Evolutionary conservation across 768 basidiomycete species (phyloP), one percentile per base, ranked within the genome.

Genomic region (Gloeophyllum trabeum): DNA sequence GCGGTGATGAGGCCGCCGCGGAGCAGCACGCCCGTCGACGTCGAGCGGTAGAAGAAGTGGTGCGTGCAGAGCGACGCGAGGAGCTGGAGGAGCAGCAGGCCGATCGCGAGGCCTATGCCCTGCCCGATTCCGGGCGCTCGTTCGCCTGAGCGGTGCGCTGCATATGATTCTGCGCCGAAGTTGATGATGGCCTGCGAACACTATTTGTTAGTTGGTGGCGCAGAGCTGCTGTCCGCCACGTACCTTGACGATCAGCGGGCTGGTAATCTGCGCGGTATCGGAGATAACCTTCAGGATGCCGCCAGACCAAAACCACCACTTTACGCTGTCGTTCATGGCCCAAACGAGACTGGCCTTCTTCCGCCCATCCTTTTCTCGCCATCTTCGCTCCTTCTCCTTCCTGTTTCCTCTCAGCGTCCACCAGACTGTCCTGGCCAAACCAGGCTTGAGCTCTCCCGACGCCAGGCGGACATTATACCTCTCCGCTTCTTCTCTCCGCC

Each of bases 1-100:
- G 86, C 80, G 1, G 86, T 81, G 50, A 96, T 94, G 35, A 96
- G 70, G 2, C 89, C 90, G 6, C 81, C 81, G 24, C 92, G 78
- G 12, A 86, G 54, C 13, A 91, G 71, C 2, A 93, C 88, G 20
- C 93, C 92, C 7, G 78, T 73, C 1, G 77, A 75, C 22, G 75
- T 70, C 26, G 69, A 66, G 6, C 84, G 74, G 55, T 89, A 87
- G 68, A 91, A 90, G 61, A 85, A 92, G 51, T 91, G 87, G 46
- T 93, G 77, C 5, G 73, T 70, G 49, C 75, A 75, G 42, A 89
- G 51, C 1, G 83, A 84, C 0, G 78, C 56, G 25, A 80, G 54
- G 24, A 88, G 40, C 52, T 89, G 82, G 50, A 96, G 65, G 16
- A 62, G 56, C 43, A 92, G 65, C 1, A 97, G 70, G 20, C 59